phyloP scores from a whole-genome alignment of 495 filamentous ascomycete genomes.

The Xylaria longipes region DNA sequence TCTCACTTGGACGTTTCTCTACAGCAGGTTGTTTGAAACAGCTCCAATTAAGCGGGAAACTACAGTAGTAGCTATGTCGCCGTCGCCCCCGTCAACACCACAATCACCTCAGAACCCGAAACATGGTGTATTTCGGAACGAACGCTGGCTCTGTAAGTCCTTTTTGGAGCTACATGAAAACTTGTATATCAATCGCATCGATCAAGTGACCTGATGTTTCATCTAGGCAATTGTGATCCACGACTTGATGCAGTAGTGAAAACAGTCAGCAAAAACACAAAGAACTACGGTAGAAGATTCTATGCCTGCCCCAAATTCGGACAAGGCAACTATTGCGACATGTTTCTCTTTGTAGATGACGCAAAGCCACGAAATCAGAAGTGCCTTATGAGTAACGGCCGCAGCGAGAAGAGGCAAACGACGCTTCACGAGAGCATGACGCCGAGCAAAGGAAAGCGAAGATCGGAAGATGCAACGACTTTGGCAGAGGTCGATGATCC shows the following conservation, averaged over 20 bases:
- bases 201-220: not conserved
- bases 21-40: not conserved
- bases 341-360: slow-evolving; percentile 76
- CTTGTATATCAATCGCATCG: too few species aligned
- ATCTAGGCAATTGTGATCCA: slow-evolving; percentile 67
- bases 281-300: slow-evolving; percentile 71
- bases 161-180: not conserved
- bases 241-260: slow-evolving; percentile 65
- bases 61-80: slow-evolving; percentile 31
- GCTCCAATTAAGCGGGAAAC: not conserved
- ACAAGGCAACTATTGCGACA: slow-evolving; percentile 60
- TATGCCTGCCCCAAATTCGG: slow-evolving; percentile 67
- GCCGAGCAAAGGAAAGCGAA: slow-evolving; percentile 37
- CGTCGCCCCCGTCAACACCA: slow-evolving; percentile 32
- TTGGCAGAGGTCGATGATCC: slow-evolving; percentile 28
- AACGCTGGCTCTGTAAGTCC: slow-evolving; percentile 51
- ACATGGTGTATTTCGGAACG: slow-evolving; percentile 59
- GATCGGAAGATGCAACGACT: slow-evolving; percentile 17
- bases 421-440: slow-evolving; percentile 36
- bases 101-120: slow-evolving; percentile 44
- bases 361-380: slow-evolving; percentile 62
- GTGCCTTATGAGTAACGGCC: slow-evolving; percentile 55
- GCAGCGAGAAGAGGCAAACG: slow-evolving; percentile 41
- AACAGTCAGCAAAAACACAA: slow-evolving; percentile 68
- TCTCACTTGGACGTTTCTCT: not conserved